These are phyloP conservation scores for Cercis canadensis DNA, from an alignment of 306 rosid species.

Conservation along the genomic window DNA sequence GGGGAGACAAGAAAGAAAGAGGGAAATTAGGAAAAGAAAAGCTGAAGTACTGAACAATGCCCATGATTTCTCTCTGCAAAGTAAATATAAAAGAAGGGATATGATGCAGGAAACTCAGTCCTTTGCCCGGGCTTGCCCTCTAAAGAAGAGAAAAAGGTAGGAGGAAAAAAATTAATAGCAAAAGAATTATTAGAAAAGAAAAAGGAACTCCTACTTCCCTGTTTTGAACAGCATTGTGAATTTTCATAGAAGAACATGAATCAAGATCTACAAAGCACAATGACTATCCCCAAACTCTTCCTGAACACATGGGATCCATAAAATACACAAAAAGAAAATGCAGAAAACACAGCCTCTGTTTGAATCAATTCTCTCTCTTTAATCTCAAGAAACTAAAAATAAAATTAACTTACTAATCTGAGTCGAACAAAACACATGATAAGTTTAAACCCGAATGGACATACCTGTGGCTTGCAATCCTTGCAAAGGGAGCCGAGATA, in stretches of 20 bases:
- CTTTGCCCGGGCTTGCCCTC: conserved; percentile 27
- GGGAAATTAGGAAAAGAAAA: conserved; percentile 37
- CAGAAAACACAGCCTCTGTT: conserved; percentile 19
- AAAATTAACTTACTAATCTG: not conserved
- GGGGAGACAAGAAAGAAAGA: not conserved
- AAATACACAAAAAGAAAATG: not conserved
- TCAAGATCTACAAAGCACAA: conserved; percentile 47
- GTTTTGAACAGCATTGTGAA: conserved; percentile 22
- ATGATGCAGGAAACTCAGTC: conserved; percentile 41
- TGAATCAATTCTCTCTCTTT: not conserved
- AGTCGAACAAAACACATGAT: not conserved
- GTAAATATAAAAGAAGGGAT: conserved; percentile 42
- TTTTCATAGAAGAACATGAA: conserved; percentile 12
- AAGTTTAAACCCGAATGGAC: not conserved
- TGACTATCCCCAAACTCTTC: not conserved
- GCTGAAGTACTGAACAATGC: conserved; percentile 35
- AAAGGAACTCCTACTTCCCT: conserved; percentile 7
- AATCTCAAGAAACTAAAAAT: not conserved
- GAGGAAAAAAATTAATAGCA: not conserved
- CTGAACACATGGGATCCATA: not conserved
- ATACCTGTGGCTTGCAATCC: conserved; percentile 91
- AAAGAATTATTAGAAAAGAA: not conserved
- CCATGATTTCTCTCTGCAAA: conserved; percentile 40
- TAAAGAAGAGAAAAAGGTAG: conserved; percentile 40
- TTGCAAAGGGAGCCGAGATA: conserved; percentile 85